Conservation (phyloP, 1,139 yeast species). For the Wickerhamomyces sp. region DNA sequence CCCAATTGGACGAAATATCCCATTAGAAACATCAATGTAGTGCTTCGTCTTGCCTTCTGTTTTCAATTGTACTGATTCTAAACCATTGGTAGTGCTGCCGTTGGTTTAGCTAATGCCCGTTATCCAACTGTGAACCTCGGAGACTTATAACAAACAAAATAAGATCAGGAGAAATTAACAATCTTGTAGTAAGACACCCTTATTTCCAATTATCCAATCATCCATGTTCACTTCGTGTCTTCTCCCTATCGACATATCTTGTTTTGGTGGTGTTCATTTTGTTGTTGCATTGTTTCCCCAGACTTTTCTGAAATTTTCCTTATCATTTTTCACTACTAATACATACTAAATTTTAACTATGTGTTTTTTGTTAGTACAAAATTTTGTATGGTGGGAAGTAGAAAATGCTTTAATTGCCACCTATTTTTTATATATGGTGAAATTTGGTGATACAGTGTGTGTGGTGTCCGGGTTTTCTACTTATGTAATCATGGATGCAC, state of each 20-base stretch:
- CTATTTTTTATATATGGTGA: conserved; percentile 1
- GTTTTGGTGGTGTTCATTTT: not conserved
- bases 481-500: not conserved
- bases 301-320: conserved; percentile 7
- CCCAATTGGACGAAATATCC: no score
- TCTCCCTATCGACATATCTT: not conserved
- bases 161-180: no score
- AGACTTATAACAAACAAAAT: no score
- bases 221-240: not conserved
- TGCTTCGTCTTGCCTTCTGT: no score
- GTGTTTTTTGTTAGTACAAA: conserved; percentile 4
- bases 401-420: conserved; percentile 3
- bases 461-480: conserved; percentile 4
- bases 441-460: conserved; percentile 7
- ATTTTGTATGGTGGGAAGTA: not conserved
- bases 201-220: no score
- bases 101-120: no score
- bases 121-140: no score
- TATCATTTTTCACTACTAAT: no score
- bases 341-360: conserved; percentile 13
- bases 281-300: conserved; percentile 1
- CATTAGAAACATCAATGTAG: no score
- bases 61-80: no score
- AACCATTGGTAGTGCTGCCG: no score
- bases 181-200: no score